These are phyloP conservation scores for Boletellus deceptivus DNA, from an alignment of 1,284 basidiomycete species.

Conservation along the genomic window DNA sequence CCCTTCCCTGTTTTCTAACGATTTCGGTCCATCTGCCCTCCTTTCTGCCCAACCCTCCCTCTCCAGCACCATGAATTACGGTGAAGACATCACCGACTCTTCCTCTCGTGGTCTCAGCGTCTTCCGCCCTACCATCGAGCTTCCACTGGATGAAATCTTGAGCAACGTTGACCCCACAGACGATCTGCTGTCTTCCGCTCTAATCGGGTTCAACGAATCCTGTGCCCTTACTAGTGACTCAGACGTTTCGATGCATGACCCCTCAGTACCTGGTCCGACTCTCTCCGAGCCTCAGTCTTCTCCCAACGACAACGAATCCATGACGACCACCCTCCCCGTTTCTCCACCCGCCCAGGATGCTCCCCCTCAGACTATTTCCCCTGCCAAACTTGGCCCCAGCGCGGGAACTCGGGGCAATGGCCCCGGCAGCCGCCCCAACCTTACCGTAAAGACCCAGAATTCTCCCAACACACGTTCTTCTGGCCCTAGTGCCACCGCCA, in stretches of 20 bases:
- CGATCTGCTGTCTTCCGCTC: constrained; percentile 8
- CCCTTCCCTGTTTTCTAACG: constrained; percentile 66
- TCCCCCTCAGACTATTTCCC: constrained; percentile 48
- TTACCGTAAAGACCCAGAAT: constrained; percentile 52
- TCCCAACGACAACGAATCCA: constrained; percentile 7
- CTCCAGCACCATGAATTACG: constrained; percentile 68
- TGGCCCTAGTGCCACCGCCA: constrained; percentile 61
- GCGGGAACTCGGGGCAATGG: constrained; percentile 45
- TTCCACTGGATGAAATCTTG: constrained; percentile 74
- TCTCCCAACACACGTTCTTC: constrained; percentile 46
- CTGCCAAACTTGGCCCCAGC: constrained; percentile 50
- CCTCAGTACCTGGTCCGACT: constrained; percentile 6
- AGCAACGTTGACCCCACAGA: constrained; percentile 27
- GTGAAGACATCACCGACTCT: constrained; percentile 58
- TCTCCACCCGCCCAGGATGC: constrained; percentile 39
- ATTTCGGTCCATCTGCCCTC: constrained; percentile 76
- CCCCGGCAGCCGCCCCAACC: constrained; percentile 49
- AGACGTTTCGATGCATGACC: constrained; percentile 31
- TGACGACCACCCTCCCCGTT: constrained; percentile 29
- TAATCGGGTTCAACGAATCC: constrained; percentile 12
- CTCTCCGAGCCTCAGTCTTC: constrained; percentile 7
- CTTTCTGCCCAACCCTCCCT: constrained; percentile 62
- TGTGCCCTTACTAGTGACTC: constrained; percentile 7
- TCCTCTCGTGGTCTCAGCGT: constrained; percentile 57
- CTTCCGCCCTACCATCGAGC: constrained; percentile 73